Percentiles rank a stretch among this genome's conserved stretches.
These are phyloP conservation scores for Trichoderma arundinaceum DNA, from an alignment of 2,329 filamentous ascomycete species.

Conservation along the genomic window DNA sequence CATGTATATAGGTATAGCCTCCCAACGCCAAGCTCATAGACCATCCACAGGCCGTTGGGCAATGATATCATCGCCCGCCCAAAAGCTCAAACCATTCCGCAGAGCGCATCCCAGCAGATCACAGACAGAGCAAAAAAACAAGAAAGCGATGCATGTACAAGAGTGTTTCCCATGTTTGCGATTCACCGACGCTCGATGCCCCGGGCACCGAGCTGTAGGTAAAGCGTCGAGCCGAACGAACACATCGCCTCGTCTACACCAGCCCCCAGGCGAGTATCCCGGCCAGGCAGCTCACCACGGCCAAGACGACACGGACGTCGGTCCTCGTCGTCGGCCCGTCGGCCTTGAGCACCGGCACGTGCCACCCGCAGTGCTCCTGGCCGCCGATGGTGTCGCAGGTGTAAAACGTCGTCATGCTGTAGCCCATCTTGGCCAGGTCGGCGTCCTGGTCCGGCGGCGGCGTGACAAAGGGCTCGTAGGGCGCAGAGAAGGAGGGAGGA, in stretches of 20 bases:
- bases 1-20: background rate
- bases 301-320: slow-evolving; percentile 36
- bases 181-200: background rate
- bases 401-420: slow-evolving; percentile 45
- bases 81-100: background rate
- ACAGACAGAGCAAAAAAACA: background rate
- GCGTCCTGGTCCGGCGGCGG: slow-evolving; percentile 43
- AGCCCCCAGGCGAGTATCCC: slow-evolving; percentile 39
- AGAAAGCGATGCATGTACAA: background rate
- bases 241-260: slow-evolving; percentile 28
- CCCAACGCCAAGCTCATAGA: background rate
- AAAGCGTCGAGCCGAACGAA: too few species aligned
- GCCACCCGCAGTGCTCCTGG: slow-evolving; percentile 46
- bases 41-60: background rate
- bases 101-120: background rate
- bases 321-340: slow-evolving; percentile 35
- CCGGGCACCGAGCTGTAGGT: too few species aligned
- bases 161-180: background rate
- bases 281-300: slow-evolving; percentile 36
- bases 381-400: slow-evolving; percentile 43
- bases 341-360: slow-evolving; percentile 43
- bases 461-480: slow-evolving; percentile 43
- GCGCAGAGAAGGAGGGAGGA: slow-evolving; percentile 26
- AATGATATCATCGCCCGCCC: background rate
- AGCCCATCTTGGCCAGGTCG: slow-evolving; percentile 42